phyloP scores from a whole-genome alignment of 805 yeast species.

The Wickerhamiella kazuoi region DNA sequence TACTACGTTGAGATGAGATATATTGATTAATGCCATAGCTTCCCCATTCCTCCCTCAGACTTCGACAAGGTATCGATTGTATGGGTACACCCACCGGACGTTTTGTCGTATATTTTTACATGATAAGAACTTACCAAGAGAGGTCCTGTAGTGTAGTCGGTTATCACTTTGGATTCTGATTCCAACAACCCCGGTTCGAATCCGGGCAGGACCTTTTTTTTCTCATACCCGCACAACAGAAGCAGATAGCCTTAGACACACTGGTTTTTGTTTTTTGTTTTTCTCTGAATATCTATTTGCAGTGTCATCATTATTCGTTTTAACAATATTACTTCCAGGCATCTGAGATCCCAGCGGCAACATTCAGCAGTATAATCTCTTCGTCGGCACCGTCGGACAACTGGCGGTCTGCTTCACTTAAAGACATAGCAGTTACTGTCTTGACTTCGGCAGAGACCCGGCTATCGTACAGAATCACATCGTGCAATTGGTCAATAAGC shows the following conservation, averaged over 20 bases:
- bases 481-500: conserved; percentile 54
- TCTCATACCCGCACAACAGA: not conserved
- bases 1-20: conserved; percentile 27
- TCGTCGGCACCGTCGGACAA: conserved; percentile 80
- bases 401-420: conserved; percentile 60
- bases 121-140: too few species aligned
- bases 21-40: too few species aligned
- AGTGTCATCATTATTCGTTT: too few species aligned
- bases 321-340: not conserved
- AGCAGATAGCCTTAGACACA: too few species aligned
- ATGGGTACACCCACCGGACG: too few species aligned
- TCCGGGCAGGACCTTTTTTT: conserved; percentile 8
- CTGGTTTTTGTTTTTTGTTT: too few species aligned
- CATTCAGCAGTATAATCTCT: conserved; percentile 58
- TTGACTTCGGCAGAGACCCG: conserved; percentile 35
- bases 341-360: conserved; percentile 34
- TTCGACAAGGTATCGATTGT: too few species aligned
- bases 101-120: too few species aligned
- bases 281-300: too few species aligned
- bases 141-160: conserved; percentile 23
- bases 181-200: conserved; percentile 11
- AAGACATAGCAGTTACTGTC: conserved; percentile 39
- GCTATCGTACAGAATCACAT: conserved; percentile 40
- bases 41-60: too few species aligned
- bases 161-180: conserved; percentile 19